A percentile compares a stretch with the other conserved stretches of the same genome.
phyloP scores from a whole-genome alignment of 2,329 filamentous ascomycete genomes.

The Colletotrichum incanum region DNA sequence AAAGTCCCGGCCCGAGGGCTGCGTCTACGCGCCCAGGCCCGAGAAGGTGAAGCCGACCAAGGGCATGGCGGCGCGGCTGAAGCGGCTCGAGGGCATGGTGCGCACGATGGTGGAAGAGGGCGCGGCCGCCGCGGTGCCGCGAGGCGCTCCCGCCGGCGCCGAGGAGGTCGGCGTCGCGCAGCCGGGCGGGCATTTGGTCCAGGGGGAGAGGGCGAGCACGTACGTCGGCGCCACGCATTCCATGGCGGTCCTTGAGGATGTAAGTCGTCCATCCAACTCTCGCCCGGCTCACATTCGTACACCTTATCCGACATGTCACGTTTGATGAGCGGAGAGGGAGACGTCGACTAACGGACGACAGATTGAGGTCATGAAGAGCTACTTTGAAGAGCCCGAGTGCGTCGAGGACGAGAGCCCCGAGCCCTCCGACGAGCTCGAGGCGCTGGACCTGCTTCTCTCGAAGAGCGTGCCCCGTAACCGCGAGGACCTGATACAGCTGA shows the following conservation, averaged over 20 bases:
- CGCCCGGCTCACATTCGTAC: background rate
- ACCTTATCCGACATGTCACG: background rate
- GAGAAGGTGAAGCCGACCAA: constrained; percentile 58
- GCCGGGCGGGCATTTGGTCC: constrained; percentile 60
- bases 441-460: constrained; percentile 61
- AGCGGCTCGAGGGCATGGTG: constrained; percentile 72
- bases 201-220: constrained; percentile 59
- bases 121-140: constrained; percentile 26
- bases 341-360: constrained; percentile 48
- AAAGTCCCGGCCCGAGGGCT: constrained; percentile 62
- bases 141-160: background rate
- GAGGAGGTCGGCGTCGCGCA: constrained; percentile 41
- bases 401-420: constrained; percentile 53
- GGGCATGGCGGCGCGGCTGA: constrained; percentile 69
- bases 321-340: constrained; percentile 1
- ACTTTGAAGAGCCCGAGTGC: constrained; percentile 66
- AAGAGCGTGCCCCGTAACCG: constrained; percentile 57
- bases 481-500: constrained; percentile 61
- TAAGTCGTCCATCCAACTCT: constrained; percentile 54
- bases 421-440: constrained; percentile 53
- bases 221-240: constrained; percentile 74
- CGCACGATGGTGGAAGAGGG: constrained; percentile 67
- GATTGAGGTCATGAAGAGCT: constrained; percentile 73
- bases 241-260: constrained; percentile 73
- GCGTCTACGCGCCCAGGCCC: constrained; percentile 65